A percentile compares a stretch with the other conserved stretches of the same genome.
These are phyloP conservation scores for Plectosphaerella cucumerina DNA, from an alignment of 2,329 filamentous ascomycete genomes.

Conservation along the genomic window DNA sequence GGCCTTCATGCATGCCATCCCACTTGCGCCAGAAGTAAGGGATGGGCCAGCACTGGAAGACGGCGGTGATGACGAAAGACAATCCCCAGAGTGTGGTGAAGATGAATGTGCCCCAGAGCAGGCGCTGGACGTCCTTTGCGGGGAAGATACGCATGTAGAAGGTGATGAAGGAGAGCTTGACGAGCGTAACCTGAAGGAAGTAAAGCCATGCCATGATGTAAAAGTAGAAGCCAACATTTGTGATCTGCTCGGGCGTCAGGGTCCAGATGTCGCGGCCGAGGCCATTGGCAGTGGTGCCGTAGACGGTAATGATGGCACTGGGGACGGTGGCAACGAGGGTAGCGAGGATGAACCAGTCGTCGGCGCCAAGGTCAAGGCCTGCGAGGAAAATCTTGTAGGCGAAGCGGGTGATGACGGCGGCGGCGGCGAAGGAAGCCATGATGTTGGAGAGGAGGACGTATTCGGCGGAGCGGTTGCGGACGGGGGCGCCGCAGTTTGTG, in stretches of 20 bases:
- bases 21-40: constrained; percentile 46
- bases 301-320: constrained; percentile 22
- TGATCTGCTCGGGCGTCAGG: constrained; percentile 31
- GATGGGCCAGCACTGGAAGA: constrained; percentile 45
- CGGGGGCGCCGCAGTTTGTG: constrained; percentile 17
- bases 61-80: constrained; percentile 30
- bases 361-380: constrained; percentile 25
- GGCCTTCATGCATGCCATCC: constrained; percentile 39
- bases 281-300: constrained; percentile 26
- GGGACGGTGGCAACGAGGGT: constrained; percentile 21
- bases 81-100: constrained; percentile 29
- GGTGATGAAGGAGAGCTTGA: constrained; percentile 43
- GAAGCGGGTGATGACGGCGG: constrained; percentile 33
- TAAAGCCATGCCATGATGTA: constrained; percentile 36
- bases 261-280: constrained; percentile 44
- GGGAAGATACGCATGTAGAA: constrained; percentile 50
- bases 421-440: constrained; percentile 27
- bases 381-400: constrained; percentile 24
- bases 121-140: constrained; percentile 20
- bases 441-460: constrained; percentile 23
- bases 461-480: constrained; percentile 23
- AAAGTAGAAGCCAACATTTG: constrained; percentile 31
- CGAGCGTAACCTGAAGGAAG: constrained; percentile 34
- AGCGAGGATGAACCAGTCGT: constrained; percentile 29
- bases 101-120: constrained; percentile 32